phyloP scores from a whole-genome alignment of 768 basidiomycete species.

The Ramaria rubella region DNA sequence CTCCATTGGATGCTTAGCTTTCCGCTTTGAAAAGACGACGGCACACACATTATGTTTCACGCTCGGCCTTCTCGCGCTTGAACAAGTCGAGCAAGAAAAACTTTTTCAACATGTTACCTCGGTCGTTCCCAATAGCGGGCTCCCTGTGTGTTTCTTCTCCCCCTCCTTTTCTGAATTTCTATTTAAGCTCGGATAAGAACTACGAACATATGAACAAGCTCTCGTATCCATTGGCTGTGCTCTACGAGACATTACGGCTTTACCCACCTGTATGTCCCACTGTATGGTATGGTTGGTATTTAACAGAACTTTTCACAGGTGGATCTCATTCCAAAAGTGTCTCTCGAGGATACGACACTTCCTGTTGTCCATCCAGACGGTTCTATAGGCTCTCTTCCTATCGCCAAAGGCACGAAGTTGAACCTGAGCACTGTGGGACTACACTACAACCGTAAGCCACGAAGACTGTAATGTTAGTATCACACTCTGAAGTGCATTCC shows the following conservation, averaged over 20 bases:
- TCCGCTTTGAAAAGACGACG: conserved; percentile 16
- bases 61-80: conserved; percentile 20
- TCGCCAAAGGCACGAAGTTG: conserved; percentile 39
- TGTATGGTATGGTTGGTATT: neutral
- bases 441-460: conserved; percentile 44
- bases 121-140: neutral
- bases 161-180: neutral
- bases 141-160: neutral
- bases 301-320: conserved; percentile 24
- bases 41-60: conserved; percentile 18
- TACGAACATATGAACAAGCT: conserved; percentile 13
- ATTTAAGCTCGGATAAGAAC: neutral
- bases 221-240: conserved; percentile 11
- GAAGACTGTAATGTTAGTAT: neutral
- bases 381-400: conserved; percentile 31
- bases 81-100: conserved; percentile 18
- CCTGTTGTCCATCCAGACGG: conserved; percentile 30
- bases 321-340: conserved; percentile 36
- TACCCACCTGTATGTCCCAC: conserved; percentile 17
- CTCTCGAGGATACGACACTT: conserved; percentile 41
- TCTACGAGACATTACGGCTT: conserved; percentile 19
- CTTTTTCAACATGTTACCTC: conserved; percentile 9
- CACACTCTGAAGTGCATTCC: neutral
- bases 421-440: conserved; percentile 33
- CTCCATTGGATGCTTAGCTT: neutral